Conservation (phyloP, 1,284 basidiomycete genomes). For the Rugosomyces carneus region DNA sequence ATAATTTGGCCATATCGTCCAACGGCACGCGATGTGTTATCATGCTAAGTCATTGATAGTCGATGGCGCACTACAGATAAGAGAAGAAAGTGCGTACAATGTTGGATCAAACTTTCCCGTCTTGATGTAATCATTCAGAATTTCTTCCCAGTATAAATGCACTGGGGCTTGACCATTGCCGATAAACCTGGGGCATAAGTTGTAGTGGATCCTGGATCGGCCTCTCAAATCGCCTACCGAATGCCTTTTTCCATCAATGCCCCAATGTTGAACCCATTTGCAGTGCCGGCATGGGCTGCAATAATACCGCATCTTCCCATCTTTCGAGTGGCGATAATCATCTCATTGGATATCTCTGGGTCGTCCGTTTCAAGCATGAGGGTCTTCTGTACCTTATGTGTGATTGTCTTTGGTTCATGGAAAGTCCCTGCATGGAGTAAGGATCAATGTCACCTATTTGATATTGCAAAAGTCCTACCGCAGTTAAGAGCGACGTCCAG, state of each 20-base stretch:
- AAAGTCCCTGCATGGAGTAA: slow-evolving; percentile 51
- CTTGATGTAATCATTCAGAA: slow-evolving; percentile 57
- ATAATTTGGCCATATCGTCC: slow-evolving; percentile 55
- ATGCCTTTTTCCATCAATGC: slow-evolving; percentile 78
- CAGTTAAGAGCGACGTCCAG: slow-evolving; percentile 57
- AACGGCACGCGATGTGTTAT: slow-evolving; percentile 60
- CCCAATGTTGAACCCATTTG: slow-evolving; percentile 69
- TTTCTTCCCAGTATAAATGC: slow-evolving; percentile 70
- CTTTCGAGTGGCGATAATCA: slow-evolving; percentile 58
- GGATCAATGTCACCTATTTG: no score
- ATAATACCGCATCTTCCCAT: slow-evolving; percentile 60
- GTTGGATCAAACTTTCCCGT: slow-evolving; percentile 67
- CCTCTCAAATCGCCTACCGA: slow-evolving; percentile 24
- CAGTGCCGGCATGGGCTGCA: slow-evolving; percentile 57
- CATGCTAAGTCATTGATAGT: slow-evolving; percentile 30
- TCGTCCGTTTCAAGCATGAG: slow-evolving; percentile 76
- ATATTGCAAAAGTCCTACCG: no score
- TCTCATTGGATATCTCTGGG: slow-evolving; percentile 67
- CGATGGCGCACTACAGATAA: background rate
- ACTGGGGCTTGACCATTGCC: slow-evolving; percentile 73
- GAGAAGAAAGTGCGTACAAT: slow-evolving; percentile 37
- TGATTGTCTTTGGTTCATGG: slow-evolving; percentile 61
- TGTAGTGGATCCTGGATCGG: background rate
- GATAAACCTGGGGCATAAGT: slow-evolving; percentile 41
- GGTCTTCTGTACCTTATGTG: slow-evolving; percentile 65